Evolutionary conservation across 139 green algal species (phyloP).

Genomic region (Chlorella sp.): DNA sequence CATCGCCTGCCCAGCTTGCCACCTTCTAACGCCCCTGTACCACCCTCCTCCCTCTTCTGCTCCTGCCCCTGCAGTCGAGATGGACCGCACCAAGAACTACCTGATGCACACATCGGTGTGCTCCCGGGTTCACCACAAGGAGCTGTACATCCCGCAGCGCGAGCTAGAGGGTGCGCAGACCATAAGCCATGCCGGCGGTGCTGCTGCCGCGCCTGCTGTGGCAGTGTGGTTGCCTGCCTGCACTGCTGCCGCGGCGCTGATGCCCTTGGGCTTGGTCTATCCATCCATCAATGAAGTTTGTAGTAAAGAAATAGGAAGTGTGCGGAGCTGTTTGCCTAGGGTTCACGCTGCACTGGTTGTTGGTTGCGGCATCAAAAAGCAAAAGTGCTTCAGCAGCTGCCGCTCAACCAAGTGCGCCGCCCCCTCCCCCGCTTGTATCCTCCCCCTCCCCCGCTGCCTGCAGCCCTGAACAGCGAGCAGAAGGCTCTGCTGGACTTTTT

Average conservation of each 20-base stretch:
- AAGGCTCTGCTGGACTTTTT: constrained; percentile 77
- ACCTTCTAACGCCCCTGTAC: too few species aligned
- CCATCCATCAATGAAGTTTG: too few species aligned
- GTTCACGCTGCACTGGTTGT: too few species aligned
- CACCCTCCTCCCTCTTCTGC: too few species aligned
- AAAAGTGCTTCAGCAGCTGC: not conserved
- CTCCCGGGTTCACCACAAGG: constrained; percentile 68
- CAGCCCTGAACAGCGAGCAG: constrained; percentile 72
- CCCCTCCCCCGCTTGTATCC: not conserved
- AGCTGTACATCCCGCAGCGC: constrained; percentile 62
- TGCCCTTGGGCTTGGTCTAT: too few species aligned
- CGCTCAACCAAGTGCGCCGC: not conserved
- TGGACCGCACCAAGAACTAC: constrained; percentile 32
- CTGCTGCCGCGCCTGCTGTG: too few species aligned
- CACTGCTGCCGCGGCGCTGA: too few species aligned
- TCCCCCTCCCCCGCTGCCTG: not conserved
- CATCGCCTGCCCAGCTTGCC: not conserved
- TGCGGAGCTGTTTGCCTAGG: too few species aligned
- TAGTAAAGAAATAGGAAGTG: too few species aligned
- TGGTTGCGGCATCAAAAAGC: too few species aligned
- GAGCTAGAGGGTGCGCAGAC: constrained; percentile 43
- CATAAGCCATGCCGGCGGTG: too few species aligned
- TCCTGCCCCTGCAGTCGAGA: constrained; percentile 9
- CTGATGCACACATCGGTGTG: constrained; percentile 54
- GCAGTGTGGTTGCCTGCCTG: too few species aligned